phyloP scores from a whole-genome alignment of 257 asterid species.

The Buddleja alternifolia region DNA sequence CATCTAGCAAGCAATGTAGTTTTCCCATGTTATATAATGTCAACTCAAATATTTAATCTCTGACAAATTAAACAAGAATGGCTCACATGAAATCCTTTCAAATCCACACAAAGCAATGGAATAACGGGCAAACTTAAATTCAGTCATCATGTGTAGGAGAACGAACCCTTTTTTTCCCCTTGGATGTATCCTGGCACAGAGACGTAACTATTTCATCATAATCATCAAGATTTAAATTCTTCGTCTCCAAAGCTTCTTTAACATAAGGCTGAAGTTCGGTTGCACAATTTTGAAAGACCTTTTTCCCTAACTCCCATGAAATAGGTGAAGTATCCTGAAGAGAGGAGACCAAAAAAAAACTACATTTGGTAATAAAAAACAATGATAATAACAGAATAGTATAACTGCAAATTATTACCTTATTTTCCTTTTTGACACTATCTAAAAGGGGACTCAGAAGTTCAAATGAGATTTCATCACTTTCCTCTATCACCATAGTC shows the following conservation, averaged over 20 bases:
- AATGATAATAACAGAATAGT: slow-evolving; percentile 14
- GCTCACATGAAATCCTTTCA: slow-evolving; percentile 1
- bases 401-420: slow-evolving; percentile 40
- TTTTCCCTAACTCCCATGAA: slow-evolving; percentile 60
- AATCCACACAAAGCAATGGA: slow-evolving; percentile 24
- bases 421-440: slow-evolving; percentile 53
- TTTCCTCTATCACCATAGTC: slow-evolving; percentile 56
- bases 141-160: slow-evolving; percentile 20
- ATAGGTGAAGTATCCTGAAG: slow-evolving; percentile 48
- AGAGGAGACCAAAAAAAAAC: slow-evolving; percentile 21
- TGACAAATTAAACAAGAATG: slow-evolving; percentile 8
- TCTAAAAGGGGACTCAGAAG: slow-evolving; percentile 56
- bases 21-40: not conserved
- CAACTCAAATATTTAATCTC: slow-evolving; percentile 10
- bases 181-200: slow-evolving; percentile 38
- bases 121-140: not conserved
- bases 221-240: slow-evolving; percentile 45
- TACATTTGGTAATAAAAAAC: slow-evolving; percentile 25
- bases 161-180: slow-evolving; percentile 45
- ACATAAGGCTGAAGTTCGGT: slow-evolving; percentile 41
- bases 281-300: slow-evolving; percentile 53
- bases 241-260: slow-evolving; percentile 40
- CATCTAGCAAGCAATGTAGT: not conserved
- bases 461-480: slow-evolving; percentile 51
- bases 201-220: slow-evolving; percentile 46